A percentile compares a stretch with the other conserved stretches of the same genome.
Evolutionary conservation across 2,329 filamentous ascomycete species (phyloP).

Genomic region (Ascocoryne sarcoides): DNA sequence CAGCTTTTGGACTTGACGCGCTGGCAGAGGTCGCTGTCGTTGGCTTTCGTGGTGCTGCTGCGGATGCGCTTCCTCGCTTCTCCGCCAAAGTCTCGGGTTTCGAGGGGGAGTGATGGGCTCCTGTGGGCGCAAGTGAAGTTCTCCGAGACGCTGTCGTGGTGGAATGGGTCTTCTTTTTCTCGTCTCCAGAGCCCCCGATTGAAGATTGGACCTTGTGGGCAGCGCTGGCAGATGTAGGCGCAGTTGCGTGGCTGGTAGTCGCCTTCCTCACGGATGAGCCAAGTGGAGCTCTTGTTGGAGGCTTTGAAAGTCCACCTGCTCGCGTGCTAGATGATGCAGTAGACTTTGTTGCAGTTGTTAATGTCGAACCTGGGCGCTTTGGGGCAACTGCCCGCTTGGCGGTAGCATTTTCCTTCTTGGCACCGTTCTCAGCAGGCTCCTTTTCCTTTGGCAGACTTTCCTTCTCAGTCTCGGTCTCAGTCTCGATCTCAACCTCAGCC

Average conservation of each 20-base stretch:
- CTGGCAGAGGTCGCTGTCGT: conserved; percentile 20
- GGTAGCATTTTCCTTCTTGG: conserved; percentile 26
- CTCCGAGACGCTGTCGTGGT: conserved; percentile 20
- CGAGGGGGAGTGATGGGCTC: conserved; percentile 15
- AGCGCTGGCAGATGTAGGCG: conserved; percentile 22
- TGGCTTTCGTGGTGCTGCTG: conserved; percentile 28
- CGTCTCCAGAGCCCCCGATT: conserved; percentile 26
- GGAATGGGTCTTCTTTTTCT: conserved; percentile 27
- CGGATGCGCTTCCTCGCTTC: conserved; percentile 19
- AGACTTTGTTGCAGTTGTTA: conserved; percentile 20
- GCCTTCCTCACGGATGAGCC: conserved; percentile 24
- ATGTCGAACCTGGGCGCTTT: conserved; percentile 21
- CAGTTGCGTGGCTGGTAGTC: conserved; percentile 22
- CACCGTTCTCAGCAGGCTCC: conserved; percentile 19
- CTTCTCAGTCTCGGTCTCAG: conserved; percentile 24
- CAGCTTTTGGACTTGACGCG: conserved; percentile 29
- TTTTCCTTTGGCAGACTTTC: conserved; percentile 15
- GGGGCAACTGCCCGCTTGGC: conserved; percentile 21
- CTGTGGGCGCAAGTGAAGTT: conserved; percentile 24
- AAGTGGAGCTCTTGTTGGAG: conserved; percentile 24
- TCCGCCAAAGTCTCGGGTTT: conserved; percentile 24
- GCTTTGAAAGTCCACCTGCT: conserved; percentile 27
- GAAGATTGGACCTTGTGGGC: conserved; percentile 23
- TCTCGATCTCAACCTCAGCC: conserved; percentile 12
- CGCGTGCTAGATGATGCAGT: conserved; percentile 21